phyloP scores from a whole-genome alignment of 2,329 filamentous ascomycete species.

The Claviceps paspali region DNA sequence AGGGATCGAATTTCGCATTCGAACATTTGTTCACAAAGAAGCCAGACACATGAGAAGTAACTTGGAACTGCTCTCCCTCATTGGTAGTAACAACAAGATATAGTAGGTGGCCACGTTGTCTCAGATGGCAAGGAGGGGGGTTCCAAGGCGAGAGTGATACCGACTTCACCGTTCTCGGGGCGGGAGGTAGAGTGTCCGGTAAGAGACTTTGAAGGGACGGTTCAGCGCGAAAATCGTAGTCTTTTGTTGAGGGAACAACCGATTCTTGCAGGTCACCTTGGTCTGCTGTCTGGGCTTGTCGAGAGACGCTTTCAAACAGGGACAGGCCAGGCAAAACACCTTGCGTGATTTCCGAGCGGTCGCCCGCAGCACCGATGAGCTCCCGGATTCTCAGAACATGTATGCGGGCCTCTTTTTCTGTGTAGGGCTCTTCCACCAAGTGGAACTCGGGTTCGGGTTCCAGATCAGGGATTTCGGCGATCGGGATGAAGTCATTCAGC shows the following conservation, averaged over 20 bases:
- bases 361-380: conserved; percentile 79
- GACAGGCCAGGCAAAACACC: conserved; percentile 76
- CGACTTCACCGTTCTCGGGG: conserved; percentile 82
- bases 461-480: conserved; percentile 76
- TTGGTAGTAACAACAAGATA: conserved; percentile 83
- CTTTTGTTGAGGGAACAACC: conserved; percentile 32
- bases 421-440: conserved; percentile 89
- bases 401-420: conserved; percentile 93
- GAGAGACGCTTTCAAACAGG: conserved; percentile 65
- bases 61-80: conserved; percentile 87
- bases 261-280: conserved; percentile 17
- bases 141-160: conserved; percentile 90
- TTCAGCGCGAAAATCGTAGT: conserved; percentile 62
- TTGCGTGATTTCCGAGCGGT: conserved; percentile 74
- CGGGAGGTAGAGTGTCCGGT: conserved; percentile 46
- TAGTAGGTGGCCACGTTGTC: conserved; percentile 81
- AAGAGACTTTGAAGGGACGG: conserved; percentile 57
- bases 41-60: conserved; percentile 84
- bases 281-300: conserved; percentile 27
- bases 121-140: conserved; percentile 79
- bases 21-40: conserved; percentile 97
- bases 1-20: conserved; percentile 88
- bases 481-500: conserved; percentile 88
- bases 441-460: conserved; percentile 61
- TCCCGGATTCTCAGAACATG: conserved; percentile 85